Conservation (phyloP, 2,329 filamentous ascomycete genomes). For the Aspergillus texensis region DNA sequence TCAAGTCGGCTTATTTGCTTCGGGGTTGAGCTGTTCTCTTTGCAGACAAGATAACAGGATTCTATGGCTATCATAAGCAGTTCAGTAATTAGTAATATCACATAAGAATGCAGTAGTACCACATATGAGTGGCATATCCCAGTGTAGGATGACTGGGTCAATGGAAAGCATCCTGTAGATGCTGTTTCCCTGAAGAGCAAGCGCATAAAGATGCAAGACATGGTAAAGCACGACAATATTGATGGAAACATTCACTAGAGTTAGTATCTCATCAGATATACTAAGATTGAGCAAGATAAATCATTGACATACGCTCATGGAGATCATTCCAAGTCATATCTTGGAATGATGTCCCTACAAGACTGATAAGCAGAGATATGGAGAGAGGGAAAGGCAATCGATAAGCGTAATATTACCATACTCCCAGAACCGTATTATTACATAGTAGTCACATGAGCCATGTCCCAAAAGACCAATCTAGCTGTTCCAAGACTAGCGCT, state of each 20-base stretch:
- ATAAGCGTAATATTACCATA: background rate
- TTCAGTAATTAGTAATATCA: background rate
- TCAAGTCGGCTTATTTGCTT: no score
- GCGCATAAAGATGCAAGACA: background rate
- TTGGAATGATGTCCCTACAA: background rate
- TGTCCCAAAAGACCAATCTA: background rate
- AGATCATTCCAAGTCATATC: background rate
- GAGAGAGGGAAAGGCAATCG: background rate
- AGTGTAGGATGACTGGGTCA: background rate
- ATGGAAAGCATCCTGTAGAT: background rate
- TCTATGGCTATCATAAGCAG: background rate
- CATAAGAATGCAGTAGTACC: background rate
- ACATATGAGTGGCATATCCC: background rate
- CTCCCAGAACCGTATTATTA: background rate
- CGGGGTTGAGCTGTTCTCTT: background rate
- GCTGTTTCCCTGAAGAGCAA: background rate
- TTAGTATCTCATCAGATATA: background rate
- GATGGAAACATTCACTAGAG: background rate
- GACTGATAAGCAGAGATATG: no score
- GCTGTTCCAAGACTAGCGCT: constrained; percentile 22
- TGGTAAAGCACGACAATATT: background rate
- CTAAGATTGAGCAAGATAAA: background rate
- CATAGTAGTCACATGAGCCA: background rate
- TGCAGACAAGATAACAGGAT: background rate
- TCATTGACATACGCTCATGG: background rate